Conservation (phyloP, 441 rosid genomes). For the Erodium trifolium region DNA sequence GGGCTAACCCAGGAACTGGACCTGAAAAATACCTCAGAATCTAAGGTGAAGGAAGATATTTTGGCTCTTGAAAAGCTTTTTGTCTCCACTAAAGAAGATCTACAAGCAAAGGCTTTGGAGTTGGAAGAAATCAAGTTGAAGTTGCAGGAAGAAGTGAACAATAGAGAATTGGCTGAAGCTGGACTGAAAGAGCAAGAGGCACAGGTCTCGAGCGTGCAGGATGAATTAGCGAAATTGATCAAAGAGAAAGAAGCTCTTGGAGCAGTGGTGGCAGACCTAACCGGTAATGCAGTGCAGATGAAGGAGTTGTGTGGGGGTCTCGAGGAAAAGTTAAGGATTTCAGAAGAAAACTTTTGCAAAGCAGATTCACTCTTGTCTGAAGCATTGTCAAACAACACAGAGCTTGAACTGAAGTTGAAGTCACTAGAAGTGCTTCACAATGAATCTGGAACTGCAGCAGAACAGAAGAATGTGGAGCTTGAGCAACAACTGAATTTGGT, state of each 20-base stretch:
- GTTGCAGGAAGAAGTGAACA: constrained; percentile 44
- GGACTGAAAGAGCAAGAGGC: constrained; percentile 32
- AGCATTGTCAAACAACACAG: constrained; percentile 59
- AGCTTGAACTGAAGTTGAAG: constrained; percentile 67
- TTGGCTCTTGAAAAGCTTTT: constrained; percentile 41
- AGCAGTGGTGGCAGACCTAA: constrained; percentile 43
- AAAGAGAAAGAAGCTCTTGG: constrained; percentile 58
- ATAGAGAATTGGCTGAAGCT: constrained; percentile 38
- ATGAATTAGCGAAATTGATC: constrained; percentile 26
- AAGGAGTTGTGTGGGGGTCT: constrained; percentile 48
- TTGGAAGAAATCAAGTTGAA: constrained; percentile 42
- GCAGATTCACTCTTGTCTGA: constrained; percentile 61
- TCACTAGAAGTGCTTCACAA: constrained; percentile 52
- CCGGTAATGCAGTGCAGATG: constrained; percentile 31
- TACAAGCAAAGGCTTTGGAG: constrained; percentile 42
- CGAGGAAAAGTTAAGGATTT: constrained; percentile 54
- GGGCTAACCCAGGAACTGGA: constrained; percentile 56
- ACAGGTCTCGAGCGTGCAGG: constrained; percentile 26
- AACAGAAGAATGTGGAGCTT: constrained; percentile 66
- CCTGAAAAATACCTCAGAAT: constrained; percentile 54
- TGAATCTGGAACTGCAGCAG: constrained; percentile 55
- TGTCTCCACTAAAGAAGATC: constrained; percentile 39
- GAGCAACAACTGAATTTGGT: constrained; percentile 57
- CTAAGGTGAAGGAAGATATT: constrained; percentile 52
- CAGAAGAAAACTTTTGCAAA: constrained; percentile 57